phyloP scores from a whole-genome alignment of 225 moss, liverwort and hornwort genomes.

The Physcomitrellopsis africana region DNA sequence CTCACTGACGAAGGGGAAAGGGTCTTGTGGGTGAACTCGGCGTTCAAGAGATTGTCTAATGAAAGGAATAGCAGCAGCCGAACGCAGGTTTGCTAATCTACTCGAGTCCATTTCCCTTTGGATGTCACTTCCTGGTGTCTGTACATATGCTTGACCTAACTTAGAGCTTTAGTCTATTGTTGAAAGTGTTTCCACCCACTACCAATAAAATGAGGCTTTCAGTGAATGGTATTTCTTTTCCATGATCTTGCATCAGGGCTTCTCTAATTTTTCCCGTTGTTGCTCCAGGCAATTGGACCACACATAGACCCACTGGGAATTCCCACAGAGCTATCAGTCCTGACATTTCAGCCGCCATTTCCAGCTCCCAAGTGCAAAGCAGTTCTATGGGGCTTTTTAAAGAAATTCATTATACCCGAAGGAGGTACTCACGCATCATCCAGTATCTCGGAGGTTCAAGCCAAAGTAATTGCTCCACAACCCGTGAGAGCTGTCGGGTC shows the following conservation, averaged over 20 bases:
- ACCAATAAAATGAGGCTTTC: too few species aligned
- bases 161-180: too few species aligned
- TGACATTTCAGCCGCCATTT: constrained; percentile 54
- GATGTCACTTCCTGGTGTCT: too few species aligned
- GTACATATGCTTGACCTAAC: too few species aligned
- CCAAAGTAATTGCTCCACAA: constrained; percentile 59
- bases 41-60: constrained; percentile 56
- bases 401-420: constrained; percentile 63
- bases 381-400: constrained; percentile 72
- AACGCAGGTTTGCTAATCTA: constrained; percentile 41
- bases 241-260: too few species aligned
- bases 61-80: constrained; percentile 57
- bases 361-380: constrained; percentile 49
- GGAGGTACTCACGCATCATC: constrained; percentile 17
- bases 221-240: too few species aligned
- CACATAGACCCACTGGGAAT: constrained; percentile 84
- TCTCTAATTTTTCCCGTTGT: neutral
- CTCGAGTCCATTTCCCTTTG: too few species aligned
- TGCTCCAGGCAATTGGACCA: constrained; percentile 52
- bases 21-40: constrained; percentile 71
- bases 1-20: constrained; percentile 54
- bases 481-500: constrained; percentile 64
- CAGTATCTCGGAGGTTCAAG: constrained; percentile 13
- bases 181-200: too few species aligned
- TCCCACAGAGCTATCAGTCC: constrained; percentile 46